Percentiles rank a stretch among this genome's conserved stretches.
Evolutionary conservation across 2,329 filamentous ascomycete genomes (phyloP).

Genomic region (Penicillium sclerotiorum): DNA sequence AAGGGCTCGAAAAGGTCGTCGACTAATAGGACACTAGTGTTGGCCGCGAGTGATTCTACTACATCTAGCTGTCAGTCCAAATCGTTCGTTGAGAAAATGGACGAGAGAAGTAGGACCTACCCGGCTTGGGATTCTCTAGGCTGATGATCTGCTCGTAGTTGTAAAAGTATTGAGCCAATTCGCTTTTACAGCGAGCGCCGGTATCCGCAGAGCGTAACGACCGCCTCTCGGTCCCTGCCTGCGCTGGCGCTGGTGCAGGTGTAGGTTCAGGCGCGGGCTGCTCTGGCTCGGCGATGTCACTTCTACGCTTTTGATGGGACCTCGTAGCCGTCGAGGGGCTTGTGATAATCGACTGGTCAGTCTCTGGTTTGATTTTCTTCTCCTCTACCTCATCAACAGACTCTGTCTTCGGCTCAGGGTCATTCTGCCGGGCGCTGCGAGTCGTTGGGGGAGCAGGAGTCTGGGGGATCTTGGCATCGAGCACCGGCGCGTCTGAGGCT

Average conservation of each 20-base stretch:
- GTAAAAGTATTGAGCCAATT: constrained; percentile 85
- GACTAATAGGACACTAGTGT: constrained; percentile 72
- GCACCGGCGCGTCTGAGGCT: constrained; percentile 5
- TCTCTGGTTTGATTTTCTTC: not conserved
- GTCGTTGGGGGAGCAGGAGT: constrained; percentile 18
- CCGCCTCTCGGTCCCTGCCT: constrained; percentile 57
- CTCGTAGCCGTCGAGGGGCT: constrained; percentile 1
- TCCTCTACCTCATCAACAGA: not conserved
- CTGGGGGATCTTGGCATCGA: constrained; percentile 12
- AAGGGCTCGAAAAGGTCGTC: constrained; percentile 55
- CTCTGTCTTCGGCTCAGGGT: constrained; percentile 7
- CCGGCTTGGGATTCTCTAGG: constrained; percentile 75
- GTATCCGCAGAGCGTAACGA: constrained; percentile 84
- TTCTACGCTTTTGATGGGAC: constrained; percentile 10
- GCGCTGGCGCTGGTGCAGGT: not conserved
- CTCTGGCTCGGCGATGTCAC: constrained; percentile 6
- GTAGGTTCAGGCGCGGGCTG: constrained; percentile 2
- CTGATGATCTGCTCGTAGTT: constrained; percentile 95
- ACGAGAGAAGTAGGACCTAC: constrained; percentile 50
- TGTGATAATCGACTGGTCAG: not conserved
- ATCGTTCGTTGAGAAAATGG: not conserved
- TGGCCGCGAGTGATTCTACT: constrained; percentile 70
- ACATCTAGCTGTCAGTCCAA: not conserved
- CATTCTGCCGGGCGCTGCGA: constrained; percentile 17
- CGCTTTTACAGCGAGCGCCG: constrained; percentile 83